phyloP scores from a whole-genome alignment of 768 basidiomycete species.

The Psilocybe azurescens region DNA sequence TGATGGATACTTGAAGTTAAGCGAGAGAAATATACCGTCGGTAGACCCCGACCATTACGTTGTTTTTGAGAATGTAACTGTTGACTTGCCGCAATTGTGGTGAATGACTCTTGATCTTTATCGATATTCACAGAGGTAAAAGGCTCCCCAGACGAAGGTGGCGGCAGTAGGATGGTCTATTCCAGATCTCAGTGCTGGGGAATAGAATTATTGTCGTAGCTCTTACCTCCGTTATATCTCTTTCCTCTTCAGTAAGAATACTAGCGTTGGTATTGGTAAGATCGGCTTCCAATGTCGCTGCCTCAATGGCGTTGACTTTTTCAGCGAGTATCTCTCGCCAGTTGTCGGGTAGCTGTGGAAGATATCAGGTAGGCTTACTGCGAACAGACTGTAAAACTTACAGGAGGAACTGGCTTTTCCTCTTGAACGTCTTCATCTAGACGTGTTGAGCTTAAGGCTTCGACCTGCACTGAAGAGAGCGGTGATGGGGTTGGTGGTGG shows the following conservation, averaged over 20 bases:
- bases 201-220: neutral
- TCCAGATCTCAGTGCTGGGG: neutral
- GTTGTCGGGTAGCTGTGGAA: conserved; percentile 36
- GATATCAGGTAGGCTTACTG: neutral
- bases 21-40: conserved; percentile 9
- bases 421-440: neutral
- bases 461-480: conserved; percentile 2
- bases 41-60: conserved; percentile 20
- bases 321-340: conserved; percentile 37
- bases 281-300: neutral
- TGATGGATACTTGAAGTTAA: conserved; percentile 2
- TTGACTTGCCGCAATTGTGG: conserved; percentile 12
- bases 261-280: neutral
- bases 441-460: conserved; percentile 4
- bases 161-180: no score
- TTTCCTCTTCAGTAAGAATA: neutral
- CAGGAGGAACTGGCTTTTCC: conserved; percentile 21
- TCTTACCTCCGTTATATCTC: neutral
- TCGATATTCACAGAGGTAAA: neutral
- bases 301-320: conserved; percentile 5
- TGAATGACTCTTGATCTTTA: conserved; percentile 12
- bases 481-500: conserved; percentile 34
- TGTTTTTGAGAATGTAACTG: neutral
- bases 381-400: conserved; percentile 1
- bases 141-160: no score